Evolutionary conservation across 306 rosid genomes (phyloP).

Genomic region (Ormosia emarginata): DNA sequence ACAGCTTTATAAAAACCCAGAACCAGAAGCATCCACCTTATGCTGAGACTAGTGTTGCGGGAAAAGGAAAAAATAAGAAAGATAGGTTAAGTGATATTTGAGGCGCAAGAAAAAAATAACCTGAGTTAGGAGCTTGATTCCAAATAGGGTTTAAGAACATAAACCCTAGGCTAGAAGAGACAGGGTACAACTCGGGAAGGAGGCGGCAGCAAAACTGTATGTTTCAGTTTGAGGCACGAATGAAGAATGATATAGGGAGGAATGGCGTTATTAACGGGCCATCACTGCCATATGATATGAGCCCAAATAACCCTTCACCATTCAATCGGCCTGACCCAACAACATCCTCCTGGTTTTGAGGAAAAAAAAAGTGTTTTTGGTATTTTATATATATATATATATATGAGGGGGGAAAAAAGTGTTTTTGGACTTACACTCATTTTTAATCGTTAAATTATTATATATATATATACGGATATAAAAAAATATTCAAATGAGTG

Average conservation of each 20-base stretch:
- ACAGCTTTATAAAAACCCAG: not conserved
- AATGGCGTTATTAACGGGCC: not conserved
- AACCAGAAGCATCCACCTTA: not conserved
- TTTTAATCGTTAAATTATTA: too few relatives aligned
- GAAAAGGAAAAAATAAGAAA: too few relatives aligned
- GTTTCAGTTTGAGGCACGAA: not conserved
- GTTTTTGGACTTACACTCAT: too few relatives aligned
- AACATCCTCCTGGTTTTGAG: not conserved
- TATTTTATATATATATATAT: too few relatives aligned
- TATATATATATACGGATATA: too few relatives aligned
- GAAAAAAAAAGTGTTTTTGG: too few relatives aligned
- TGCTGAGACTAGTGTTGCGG: not conserved
- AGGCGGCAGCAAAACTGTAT: not conserved
- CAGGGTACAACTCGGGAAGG: not conserved
- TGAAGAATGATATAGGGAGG: not conserved
- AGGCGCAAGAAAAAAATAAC: not conserved
- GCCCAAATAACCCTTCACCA: not conserved
- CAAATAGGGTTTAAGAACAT: not conserved
- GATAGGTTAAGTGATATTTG: not conserved
- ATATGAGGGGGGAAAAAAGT: too few relatives aligned
- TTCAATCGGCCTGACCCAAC: not conserved
- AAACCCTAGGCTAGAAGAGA: constrained; percentile 10
- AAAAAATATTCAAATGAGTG: too few relatives aligned
- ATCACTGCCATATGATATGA: too few relatives aligned
- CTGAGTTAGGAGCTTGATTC: not conserved